These are phyloP conservation scores for Globisporangium nagaii DNA, from an alignment of 352 stramenopile genomes.

Conservation along the genomic window DNA sequence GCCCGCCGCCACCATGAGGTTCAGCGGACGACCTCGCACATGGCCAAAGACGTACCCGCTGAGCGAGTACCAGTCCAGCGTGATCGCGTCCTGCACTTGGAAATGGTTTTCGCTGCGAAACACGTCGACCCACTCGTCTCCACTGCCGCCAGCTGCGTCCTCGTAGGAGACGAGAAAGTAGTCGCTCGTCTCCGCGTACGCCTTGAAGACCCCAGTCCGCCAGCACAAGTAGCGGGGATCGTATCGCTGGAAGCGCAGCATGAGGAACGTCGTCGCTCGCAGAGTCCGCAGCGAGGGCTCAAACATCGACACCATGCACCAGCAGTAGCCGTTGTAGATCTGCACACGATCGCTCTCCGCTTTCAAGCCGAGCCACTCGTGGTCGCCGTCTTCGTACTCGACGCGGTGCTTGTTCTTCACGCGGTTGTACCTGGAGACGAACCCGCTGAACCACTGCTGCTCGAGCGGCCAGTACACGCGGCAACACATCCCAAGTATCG, in stretches of 20 bases:
- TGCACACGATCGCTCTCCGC: slow-evolving; percentile 42
- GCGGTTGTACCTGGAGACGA: slow-evolving; percentile 45
- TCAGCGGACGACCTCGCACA: slow-evolving; percentile 33
- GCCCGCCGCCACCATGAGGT: slow-evolving; percentile 16
- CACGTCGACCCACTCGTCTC: slow-evolving; percentile 55
- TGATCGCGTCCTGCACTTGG: slow-evolving; percentile 54
- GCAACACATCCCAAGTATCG: slow-evolving; percentile 53
- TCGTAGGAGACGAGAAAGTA: slow-evolving; percentile 57
- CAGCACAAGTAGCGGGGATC: slow-evolving; percentile 42
- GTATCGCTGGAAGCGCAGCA: slow-evolving; percentile 45
- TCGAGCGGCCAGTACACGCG: slow-evolving; percentile 73
- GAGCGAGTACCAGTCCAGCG: slow-evolving; percentile 56
- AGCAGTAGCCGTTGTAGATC: slow-evolving; percentile 64
- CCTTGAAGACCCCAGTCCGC: slow-evolving; percentile 36
- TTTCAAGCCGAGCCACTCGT: slow-evolving; percentile 61
- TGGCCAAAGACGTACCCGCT: slow-evolving; percentile 68
- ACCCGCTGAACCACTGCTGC: slow-evolving; percentile 67
- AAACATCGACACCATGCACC: slow-evolving; percentile 69
- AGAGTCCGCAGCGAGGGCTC: slow-evolving; percentile 40
- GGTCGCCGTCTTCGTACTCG: slow-evolving; percentile 71
- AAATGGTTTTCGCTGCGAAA: slow-evolving; percentile 54
- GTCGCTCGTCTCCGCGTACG: slow-evolving; percentile 50
- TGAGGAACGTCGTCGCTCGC: slow-evolving; percentile 49
- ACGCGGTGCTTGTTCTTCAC: slow-evolving; percentile 64
- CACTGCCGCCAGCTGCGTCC: not conserved